phyloP scores from a whole-genome alignment of 805 yeast species.

The Candida schatavii region DNA sequence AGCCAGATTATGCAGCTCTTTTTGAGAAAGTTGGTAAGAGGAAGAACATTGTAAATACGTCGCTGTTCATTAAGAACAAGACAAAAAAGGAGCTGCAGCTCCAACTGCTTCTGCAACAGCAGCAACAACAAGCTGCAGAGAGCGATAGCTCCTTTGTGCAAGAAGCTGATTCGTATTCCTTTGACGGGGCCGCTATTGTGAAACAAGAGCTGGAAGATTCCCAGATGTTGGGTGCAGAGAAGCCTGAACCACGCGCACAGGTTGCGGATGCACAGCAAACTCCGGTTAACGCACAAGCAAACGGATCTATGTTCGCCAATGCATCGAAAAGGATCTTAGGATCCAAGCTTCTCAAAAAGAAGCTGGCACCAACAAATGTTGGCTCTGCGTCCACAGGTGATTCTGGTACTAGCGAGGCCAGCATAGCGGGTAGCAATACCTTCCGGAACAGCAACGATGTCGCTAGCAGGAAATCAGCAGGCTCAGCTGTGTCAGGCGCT shows the following conservation, averaged over 20 bases:
- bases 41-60: slow-evolving; percentile 24
- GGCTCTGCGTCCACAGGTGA: background rate
- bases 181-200: background rate
- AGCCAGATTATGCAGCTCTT: slow-evolving; percentile 43
- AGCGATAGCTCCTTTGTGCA: slow-evolving; percentile 14
- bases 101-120: slow-evolving; percentile 5
- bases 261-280: background rate
- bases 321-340: slow-evolving; percentile 42
- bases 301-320: slow-evolving; percentile 16
- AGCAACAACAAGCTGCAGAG: slow-evolving; percentile 9
- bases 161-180: slow-evolving; percentile 1
- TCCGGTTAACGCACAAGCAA: background rate
- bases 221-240: background rate
- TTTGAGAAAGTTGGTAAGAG: slow-evolving; percentile 44
- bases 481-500: no score
- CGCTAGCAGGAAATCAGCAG: background rate
- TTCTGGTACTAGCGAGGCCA: background rate
- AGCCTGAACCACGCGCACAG: background rate
- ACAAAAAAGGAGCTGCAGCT: slow-evolving; percentile 10
- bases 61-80: slow-evolving; percentile 23
- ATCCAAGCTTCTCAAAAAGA: slow-evolving; percentile 33
- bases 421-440: background rate
- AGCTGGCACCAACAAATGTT: slow-evolving; percentile 8
- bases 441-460: slow-evolving; percentile 7
- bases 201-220: background rate